phyloP scores from a whole-genome alignment of 768 basidiomycete species.

The Scleroderma citrinum region DNA sequence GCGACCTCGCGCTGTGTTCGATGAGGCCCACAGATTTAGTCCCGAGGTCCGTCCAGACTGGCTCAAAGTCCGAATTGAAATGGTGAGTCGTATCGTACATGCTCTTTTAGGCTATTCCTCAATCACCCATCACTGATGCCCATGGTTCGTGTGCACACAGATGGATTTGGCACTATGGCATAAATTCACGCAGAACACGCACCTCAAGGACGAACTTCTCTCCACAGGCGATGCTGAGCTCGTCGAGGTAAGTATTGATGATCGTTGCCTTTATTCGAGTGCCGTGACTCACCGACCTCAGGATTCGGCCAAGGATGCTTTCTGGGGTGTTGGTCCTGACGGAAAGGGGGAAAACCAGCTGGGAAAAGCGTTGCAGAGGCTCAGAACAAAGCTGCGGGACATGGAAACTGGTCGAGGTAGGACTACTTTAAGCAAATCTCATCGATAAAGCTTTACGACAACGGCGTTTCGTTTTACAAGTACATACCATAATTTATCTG shows the following conservation, averaged over 20 bases:
- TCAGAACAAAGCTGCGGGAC: constrained; percentile 28
- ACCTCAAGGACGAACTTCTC: constrained; percentile 31
- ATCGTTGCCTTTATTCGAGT: neutral
- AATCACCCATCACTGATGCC: neutral
- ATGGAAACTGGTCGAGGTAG: constrained; percentile 6
- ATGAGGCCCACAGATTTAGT: constrained; percentile 31
- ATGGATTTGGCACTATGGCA: constrained; percentile 36
- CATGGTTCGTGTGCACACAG: constrained; percentile 6
- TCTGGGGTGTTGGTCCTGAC: constrained; percentile 38
- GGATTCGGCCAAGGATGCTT: constrained; percentile 31
- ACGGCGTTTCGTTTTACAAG: constrained; percentile 12
- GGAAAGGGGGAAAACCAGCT: constrained; percentile 35
- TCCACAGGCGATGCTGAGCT: constrained; percentile 34
- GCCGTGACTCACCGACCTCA: constrained; percentile 12
- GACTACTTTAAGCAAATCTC: constrained; percentile 2
- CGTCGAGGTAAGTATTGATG: constrained; percentile 29
- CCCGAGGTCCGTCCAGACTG: constrained; percentile 32
- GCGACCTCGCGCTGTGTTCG: constrained; percentile 28
- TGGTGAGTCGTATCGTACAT: constrained; percentile 13
- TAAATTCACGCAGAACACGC: constrained; percentile 37
- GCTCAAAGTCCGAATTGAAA: constrained; percentile 28
- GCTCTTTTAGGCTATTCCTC: neutral
- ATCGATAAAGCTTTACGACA: constrained; percentile 11
- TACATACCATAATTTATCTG: constrained; percentile 18
- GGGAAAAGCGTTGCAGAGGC: constrained; percentile 35